Conservation (phyloP, 2,329 filamentous ascomycete genomes). For the Pestalotiopsis sp. region DNA sequence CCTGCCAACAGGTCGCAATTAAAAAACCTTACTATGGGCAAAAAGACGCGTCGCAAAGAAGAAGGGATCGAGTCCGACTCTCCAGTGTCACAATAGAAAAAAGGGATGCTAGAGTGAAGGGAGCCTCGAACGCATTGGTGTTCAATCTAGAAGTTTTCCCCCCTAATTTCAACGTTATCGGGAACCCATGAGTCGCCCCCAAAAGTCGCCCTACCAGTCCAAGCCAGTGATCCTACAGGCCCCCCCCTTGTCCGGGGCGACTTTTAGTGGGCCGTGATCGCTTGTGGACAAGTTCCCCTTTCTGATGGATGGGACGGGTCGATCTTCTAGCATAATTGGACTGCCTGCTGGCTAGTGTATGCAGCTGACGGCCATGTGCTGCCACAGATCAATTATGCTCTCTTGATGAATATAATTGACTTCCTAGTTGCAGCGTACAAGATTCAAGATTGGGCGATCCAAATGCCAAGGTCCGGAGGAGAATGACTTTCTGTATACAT, state of each 20-base stretch:
- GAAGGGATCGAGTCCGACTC: conserved; percentile 2
- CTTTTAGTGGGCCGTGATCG: not conserved
- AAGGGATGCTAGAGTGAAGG: conserved; percentile 4
- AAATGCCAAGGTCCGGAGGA: not conserved
- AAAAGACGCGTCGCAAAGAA: not conserved
- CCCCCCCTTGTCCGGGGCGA: too few relatives aligned
- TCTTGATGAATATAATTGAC: not conserved
- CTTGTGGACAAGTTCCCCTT: conserved; percentile 12
- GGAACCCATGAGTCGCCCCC: not conserved
- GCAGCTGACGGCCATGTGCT: not conserved
- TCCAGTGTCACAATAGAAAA: not conserved
- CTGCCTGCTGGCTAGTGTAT: not conserved
- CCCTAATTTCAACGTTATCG: conserved; percentile 17
- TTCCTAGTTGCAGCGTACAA: not conserved
- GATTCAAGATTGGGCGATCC: not conserved
- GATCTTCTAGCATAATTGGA: not conserved
- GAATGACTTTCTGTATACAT: not conserved
- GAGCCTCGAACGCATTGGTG: conserved; percentile 4
- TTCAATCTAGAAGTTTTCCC: conserved; percentile 26
- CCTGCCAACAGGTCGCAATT: not conserved
- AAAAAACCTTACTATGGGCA: not conserved
- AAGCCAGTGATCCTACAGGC: not conserved
- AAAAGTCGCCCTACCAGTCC: not conserved
- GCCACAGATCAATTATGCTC: not conserved
- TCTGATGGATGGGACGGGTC: not conserved